Base-by-base conservation (phyloP, 768 basidiomycete species). In the Rhizopogon salebrosus region DNA sequence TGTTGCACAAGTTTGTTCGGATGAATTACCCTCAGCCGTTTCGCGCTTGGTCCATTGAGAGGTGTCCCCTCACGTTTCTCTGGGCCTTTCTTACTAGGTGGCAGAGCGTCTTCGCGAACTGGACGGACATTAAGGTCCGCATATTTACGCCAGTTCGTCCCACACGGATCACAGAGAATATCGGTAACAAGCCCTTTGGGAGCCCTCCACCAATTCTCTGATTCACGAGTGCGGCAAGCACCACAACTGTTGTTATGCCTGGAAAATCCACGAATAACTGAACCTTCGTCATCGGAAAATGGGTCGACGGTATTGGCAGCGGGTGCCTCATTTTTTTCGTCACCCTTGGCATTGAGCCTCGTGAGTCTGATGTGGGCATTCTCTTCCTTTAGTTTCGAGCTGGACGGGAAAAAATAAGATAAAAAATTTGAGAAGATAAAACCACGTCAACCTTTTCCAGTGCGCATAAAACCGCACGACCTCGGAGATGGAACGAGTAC, bases 91-190 rank as follows among this genome's bases (percentile, higher is more conserved):
- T 70, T 70, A 26, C 72, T 69, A 2, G 73, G 63, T 0, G 79
- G 72, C 1, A 79, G 61, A 1, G 79, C 73, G 41, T 89, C 88
- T 52, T 92, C 89, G 26, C 88, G 79, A 18, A 83, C 53, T 8
- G 85, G 84, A 38, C 88, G 76, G 23, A 88, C 84, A 59, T 85
- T 90, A 45, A 94, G 74, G 59, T 95, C 92, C 0, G 91, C 93
- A 65, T 97, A 97, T 70, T 95, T 97, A 60, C 93, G 77, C 87
- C 92, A 97, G 57, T 87, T 88, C 41, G 83, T 80, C 11, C 93
- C 93, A 62, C 93, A 97, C 26, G 68, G 76, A 41, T 95, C 90
- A 64, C 93, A 97, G 49, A 95, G 81, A 36, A 92, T 79, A 54
- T 77, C 78, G 2, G 87, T 87, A 0, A 76, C 68, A n/a, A 95